Percentiles rank a stretch among this genome's conserved stretches.
Conservation (phyloP, 2,329 filamentous ascomycete species). For the Lojkania enalia region DNA sequence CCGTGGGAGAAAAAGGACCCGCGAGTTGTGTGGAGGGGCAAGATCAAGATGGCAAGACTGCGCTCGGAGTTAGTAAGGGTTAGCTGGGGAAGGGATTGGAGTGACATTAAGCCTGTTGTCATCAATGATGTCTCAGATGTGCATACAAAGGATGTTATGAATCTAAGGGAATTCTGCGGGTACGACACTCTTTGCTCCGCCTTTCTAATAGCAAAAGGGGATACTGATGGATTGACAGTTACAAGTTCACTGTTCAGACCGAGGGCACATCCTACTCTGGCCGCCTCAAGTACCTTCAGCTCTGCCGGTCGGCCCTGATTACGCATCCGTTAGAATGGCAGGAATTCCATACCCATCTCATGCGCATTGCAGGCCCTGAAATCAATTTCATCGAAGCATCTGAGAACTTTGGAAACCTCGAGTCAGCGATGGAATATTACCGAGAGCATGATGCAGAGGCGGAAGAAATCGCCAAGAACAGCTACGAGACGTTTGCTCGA, state of each 20-base stretch:
- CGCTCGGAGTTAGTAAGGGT: slow-evolving; percentile 33
- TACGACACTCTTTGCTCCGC: slow-evolving; percentile 9
- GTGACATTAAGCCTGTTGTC: slow-evolving; percentile 39
- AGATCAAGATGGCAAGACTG: slow-evolving; percentile 38
- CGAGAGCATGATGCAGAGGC: slow-evolving; percentile 32
- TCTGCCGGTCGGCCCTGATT: slow-evolving; percentile 47
- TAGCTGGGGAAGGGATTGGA: slow-evolving; percentile 35
- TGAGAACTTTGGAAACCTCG: slow-evolving; percentile 36
- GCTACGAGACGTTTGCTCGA: slow-evolving; percentile 35
- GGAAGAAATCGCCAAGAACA: slow-evolving; percentile 34
- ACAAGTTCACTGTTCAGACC: slow-evolving; percentile 58
- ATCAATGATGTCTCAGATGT: slow-evolving; percentile 36
- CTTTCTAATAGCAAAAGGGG: background rate
- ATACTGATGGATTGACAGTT: slow-evolving; percentile 32
- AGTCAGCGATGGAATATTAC: slow-evolving; percentile 39
- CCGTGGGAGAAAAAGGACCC: slow-evolving; percentile 36
- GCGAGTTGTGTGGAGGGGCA: slow-evolving; percentile 38
- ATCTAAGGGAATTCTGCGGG: slow-evolving; percentile 37
- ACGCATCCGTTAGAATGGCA: slow-evolving; percentile 40
- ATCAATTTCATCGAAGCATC: slow-evolving; percentile 39
- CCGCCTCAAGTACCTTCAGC: slow-evolving; percentile 57
- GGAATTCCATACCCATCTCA: slow-evolving; percentile 41
- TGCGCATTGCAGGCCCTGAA: slow-evolving; percentile 33
- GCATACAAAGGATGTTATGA: slow-evolving; percentile 40
- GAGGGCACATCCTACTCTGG: slow-evolving; percentile 60